These are phyloP conservation scores for Suillus fuscotomentosus DNA, from an alignment of 768 basidiomycete genomes.

Conservation along the genomic window DNA sequence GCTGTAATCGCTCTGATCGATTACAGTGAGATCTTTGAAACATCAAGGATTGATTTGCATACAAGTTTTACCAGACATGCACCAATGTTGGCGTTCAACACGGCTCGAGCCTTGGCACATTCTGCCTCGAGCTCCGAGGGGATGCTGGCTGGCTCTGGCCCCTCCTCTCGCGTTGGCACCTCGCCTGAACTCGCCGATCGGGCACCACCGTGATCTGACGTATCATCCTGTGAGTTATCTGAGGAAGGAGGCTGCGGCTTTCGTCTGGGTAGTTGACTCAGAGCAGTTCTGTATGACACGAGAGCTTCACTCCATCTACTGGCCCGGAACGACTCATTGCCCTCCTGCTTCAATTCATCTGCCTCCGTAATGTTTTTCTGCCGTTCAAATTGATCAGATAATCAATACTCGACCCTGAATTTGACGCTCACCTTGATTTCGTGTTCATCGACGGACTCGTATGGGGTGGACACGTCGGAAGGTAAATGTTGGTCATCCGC, in stretches of 20 bases:
- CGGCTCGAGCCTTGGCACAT: constrained; percentile 60
- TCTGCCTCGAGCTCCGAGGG: constrained; percentile 41
- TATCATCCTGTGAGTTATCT: constrained; percentile 20
- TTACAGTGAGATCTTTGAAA: neutral
- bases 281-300: constrained; percentile 62
- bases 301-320: constrained; percentile 70
- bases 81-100: constrained; percentile 84
- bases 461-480: neutral
- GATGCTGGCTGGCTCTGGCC: constrained; percentile 12
- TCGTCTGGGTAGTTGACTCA: constrained; percentile 63
- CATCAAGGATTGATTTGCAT: constrained; percentile 22
- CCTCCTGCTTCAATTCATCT: constrained; percentile 66
- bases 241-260: constrained; percentile 18
- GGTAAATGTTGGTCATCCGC: constrained; percentile 3
- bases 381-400: constrained; percentile 6
- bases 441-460: neutral
- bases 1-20: constrained; percentile 67
- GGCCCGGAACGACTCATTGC: constrained; percentile 71
- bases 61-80: constrained; percentile 84
- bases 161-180: constrained; percentile 13
- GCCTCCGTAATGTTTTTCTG: constrained; percentile 51
- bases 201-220: neutral
- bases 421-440: neutral
- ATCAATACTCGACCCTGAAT: neutral
- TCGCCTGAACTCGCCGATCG: constrained; percentile 10